Base-by-base conservation (phyloP, 257 asterid genomes). In the Gentiana dahurica region DNA sequence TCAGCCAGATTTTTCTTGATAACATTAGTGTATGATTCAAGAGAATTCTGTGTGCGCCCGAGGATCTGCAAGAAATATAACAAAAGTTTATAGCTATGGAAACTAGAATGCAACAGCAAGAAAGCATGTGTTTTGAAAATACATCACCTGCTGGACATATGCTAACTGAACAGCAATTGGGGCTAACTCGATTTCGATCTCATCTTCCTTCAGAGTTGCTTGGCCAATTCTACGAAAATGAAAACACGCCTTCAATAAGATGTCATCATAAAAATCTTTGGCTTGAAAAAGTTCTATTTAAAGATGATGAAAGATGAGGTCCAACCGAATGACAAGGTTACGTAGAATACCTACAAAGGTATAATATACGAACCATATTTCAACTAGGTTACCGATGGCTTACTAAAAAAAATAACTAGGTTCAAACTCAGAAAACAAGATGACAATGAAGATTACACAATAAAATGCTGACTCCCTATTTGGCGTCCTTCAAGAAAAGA, bases 91-190 rank as follows among this genome's bases (percentile, higher is more conserved):
- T 24, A 48, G 46, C 43, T 53, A 51, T 53, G 62, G 54, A 59
- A 55, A 62, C 54, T 13, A 36, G 46, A 24, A 47, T 6, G 36
- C 32, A 52, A n/a, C 35, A 33, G 8, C 3, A 63, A 51, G n/a
- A 36, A 55, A 50, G 38, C 38, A 39, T 36, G 37, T 41, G 15
- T 47, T 24, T 36, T 41, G 53, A 8, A 44, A 51, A 50, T 12
- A 59, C 57, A 67, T 65, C 58, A 92, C 98, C 83, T 88, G 93
- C 65, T 78, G 95, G 68, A 83, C 95, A 68, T 81, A 88, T 61
- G 95, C 98, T 59, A 92, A 71, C 76, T 88, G 98, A 74, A 87
- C 93, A 75, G 85, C 73, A 60, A 92, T 53, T 69, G 98, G 97
- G 32, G 97, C 95, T 79, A 92, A 71, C 67, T 92, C 97, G 63